Evolutionary conservation across 2,329 filamentous ascomycete genomes (phyloP).

Genomic region (Fusarium kyushuense): DNA sequence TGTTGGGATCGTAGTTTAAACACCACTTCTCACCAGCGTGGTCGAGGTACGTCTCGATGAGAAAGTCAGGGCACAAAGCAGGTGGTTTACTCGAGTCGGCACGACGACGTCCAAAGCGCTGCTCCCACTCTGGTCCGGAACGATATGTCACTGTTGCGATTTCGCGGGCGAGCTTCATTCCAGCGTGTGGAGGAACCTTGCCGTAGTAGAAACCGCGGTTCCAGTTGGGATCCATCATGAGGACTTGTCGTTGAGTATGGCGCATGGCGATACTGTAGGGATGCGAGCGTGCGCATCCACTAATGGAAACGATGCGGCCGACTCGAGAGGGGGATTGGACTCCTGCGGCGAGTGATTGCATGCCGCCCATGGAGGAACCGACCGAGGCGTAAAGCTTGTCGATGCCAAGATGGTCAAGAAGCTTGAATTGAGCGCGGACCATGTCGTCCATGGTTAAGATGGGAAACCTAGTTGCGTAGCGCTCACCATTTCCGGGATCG

Average conservation of each 20-base stretch:
- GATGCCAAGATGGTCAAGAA: constrained; percentile 84
- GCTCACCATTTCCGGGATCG: constrained; percentile 87
- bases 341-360: constrained; percentile 93
- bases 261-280: constrained; percentile 99
- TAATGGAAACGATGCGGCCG: constrained; percentile 86
- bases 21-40: constrained; percentile 99
- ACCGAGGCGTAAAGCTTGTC: constrained; percentile 88
- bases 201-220: constrained; percentile 94
- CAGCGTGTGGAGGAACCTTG: constrained; percentile 87
- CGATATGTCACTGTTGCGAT: constrained; percentile 98
- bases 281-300: constrained; percentile 92
- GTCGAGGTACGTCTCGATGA: constrained; percentile 98
- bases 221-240: constrained; percentile 99
- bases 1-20: constrained; percentile 95
- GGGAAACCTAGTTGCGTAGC: constrained; percentile 94
- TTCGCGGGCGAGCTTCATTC: constrained; percentile 97
- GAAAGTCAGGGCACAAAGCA: constrained; percentile 94
- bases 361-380: constrained; percentile 97
- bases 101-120: constrained; percentile 87
- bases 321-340: constrained; percentile 86
- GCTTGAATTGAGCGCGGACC: constrained; percentile 93
- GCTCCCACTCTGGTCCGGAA: constrained; percentile 97
- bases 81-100: constrained; percentile 89
- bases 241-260: constrained; percentile 94
- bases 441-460: constrained; percentile 97